Conservation (phyloP, 352 stramenopile species). For the Achlya hypogyna region DNA sequence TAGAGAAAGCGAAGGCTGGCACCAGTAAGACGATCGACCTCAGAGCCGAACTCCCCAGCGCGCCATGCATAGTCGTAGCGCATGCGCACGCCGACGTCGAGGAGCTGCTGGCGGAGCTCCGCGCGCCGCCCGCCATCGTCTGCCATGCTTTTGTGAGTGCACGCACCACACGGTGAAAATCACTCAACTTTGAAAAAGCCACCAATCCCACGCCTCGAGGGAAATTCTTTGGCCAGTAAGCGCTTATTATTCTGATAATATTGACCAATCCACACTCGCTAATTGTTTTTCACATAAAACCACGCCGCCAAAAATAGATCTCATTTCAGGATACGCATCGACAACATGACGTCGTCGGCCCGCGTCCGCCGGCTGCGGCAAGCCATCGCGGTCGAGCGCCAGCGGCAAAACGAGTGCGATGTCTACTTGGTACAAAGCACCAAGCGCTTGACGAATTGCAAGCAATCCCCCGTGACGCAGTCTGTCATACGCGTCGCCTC, state of each 20-base stretch:
- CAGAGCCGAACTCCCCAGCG: slow-evolving; percentile 43
- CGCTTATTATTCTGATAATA: not conserved
- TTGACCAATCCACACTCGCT: not conserved
- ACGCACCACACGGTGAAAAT: not conserved
- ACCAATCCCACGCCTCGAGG: not conserved
- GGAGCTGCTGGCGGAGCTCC: slow-evolving; percentile 9
- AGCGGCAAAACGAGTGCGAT: not conserved
- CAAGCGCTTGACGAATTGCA: not conserved
- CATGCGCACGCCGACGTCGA: slow-evolving; percentile 42
- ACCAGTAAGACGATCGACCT: slow-evolving; percentile 42
- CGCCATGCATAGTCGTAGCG: slow-evolving; percentile 82
- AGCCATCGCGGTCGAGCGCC: not conserved
- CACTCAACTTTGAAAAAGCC: not conserved
- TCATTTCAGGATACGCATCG: not conserved
- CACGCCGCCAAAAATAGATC: slow-evolving; percentile 6
- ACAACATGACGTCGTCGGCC: not conserved
- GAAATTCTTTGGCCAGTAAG: not conserved
- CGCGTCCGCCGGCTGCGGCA: not conserved
- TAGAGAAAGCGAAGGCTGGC: slow-evolving; percentile 66
- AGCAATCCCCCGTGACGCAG: not conserved
- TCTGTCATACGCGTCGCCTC: not conserved
- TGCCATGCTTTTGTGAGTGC: not conserved
- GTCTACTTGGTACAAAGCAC: not conserved
- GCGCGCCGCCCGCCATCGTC: not conserved
- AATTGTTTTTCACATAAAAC: no score